Conservation (phyloP, 1,284 basidiomycete genomes). For the Afroboletus lepidellus region DNA sequence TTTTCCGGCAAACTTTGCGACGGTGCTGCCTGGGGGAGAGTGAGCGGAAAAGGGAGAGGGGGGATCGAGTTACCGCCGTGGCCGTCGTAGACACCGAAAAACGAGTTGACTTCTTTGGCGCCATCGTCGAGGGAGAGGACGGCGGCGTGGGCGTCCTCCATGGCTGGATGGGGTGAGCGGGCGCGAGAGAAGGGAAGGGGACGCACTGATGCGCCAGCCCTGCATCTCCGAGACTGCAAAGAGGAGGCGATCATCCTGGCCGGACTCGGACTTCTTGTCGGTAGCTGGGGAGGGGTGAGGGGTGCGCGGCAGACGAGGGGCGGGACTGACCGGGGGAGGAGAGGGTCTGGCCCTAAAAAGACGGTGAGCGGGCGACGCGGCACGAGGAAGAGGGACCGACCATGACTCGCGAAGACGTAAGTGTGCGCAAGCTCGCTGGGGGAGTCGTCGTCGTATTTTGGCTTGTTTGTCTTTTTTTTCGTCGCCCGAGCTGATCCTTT, state of each 20-base stretch:
- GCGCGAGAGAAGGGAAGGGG: not conserved
- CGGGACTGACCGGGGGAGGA: slow-evolving; percentile 58
- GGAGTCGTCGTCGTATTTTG: slow-evolving; percentile 29
- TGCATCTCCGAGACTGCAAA: slow-evolving; percentile 97
- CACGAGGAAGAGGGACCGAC: slow-evolving; percentile 18
- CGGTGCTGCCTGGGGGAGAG: slow-evolving; percentile 66
- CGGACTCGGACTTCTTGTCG: slow-evolving; percentile 81
- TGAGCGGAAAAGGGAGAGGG: slow-evolving; percentile 6
- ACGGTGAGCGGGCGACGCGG: slow-evolving; percentile 7
- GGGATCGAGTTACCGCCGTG: slow-evolving; percentile 74
- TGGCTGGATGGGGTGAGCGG: slow-evolving; percentile 52
- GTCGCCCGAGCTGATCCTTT: slow-evolving; percentile 10
- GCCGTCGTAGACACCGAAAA: slow-evolving; percentile 98
- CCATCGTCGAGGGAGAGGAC: slow-evolving; percentile 66
- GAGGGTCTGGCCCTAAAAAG: slow-evolving; percentile 66
- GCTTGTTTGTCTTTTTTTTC: slow-evolving; percentile 31
- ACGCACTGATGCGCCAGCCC: slow-evolving; percentile 97
- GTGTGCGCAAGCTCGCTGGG: not conserved
- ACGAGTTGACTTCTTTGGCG: slow-evolving; percentile 59
- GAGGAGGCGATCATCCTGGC: slow-evolving; percentile 75
- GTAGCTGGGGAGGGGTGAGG: slow-evolving; percentile 53
- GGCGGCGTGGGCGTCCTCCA: slow-evolving; percentile 97
- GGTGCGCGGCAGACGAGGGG: slow-evolving; percentile 13
- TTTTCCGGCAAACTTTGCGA: slow-evolving; percentile 89
- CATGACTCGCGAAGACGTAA: slow-evolving; percentile 37